Base-by-base conservation (phyloP, 495 filamentous ascomycete genomes). In the Hypoxylon subgilvum region DNA sequence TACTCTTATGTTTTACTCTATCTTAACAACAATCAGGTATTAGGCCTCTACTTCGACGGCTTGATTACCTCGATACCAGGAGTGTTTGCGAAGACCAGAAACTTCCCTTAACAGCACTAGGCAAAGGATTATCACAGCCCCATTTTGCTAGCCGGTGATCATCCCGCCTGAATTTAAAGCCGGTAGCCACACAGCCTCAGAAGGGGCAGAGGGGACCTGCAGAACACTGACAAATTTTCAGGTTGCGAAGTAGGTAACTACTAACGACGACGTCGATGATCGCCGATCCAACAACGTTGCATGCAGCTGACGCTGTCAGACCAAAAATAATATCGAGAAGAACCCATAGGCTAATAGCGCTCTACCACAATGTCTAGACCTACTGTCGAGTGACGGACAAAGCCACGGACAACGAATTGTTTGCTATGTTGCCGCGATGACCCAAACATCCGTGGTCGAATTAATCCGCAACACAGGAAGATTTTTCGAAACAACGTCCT, bases 251-350 rank as follows among this genome's bases (percentile, higher is more conserved):
- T 45, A 59, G 50, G 23, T 21, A 23, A 39, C 50, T 51, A 52
- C 30, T 49, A 31, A 54, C 32, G 17, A 53, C 52, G 23, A 46
- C 44, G 28, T 47, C 44, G 35, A n/a, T 47, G 18, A 43, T n/a
- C 31, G 60, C 25, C 61, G 54, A 59, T 64, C 54, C 36, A 46
- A 64, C 54, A 64, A 64, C 61, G 61, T 64, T 64, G 61, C 61
- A 64, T 64, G 49, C 49, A 52, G 43, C 35, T 36, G 31, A 22
- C 54, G 52, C 41, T 30, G 36, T 49, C 61, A 50, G 48, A 55
- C 42, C 39, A 57, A 52, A 45, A 52, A 50, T 42, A 43, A 39
- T 49, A n/a, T 27, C 19, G 6, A 50, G 7, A 39, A 22, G 10
- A 18, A 43, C 48, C 42, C 38, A 58, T 58, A 59, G 61, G 49